phyloP scores from a whole-genome alignment of 129 eudicot species.

The Centella asiatica region DNA sequence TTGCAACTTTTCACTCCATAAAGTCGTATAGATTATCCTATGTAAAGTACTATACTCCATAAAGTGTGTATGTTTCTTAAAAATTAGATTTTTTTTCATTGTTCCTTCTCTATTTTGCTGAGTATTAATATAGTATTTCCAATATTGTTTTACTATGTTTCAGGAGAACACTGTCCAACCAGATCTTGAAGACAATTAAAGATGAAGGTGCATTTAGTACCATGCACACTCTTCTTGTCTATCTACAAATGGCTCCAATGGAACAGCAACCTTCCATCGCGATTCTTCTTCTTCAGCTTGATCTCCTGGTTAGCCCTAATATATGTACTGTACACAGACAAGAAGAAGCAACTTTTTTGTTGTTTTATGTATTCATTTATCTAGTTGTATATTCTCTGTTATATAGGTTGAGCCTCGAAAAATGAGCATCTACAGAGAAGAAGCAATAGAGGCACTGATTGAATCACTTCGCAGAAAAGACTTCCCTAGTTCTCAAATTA shows the following conservation, averaged over 20 bases:
- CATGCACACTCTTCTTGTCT: slow-evolving; percentile 79
- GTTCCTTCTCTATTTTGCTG: not conserved
- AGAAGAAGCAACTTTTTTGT: not conserved
- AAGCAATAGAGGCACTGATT: slow-evolving; percentile 60
- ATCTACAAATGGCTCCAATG: slow-evolving; percentile 83
- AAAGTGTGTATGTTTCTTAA: not conserved
- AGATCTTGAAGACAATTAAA: slow-evolving; percentile 57
- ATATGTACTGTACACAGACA: not conserved
- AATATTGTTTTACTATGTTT: not conserved
- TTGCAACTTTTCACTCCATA: not conserved
- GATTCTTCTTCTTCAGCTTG: slow-evolving; percentile 77
- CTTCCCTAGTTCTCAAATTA: slow-evolving; percentile 61
- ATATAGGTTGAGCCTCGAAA: slow-evolving; percentile 62
- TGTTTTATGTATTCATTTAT: too few species aligned
- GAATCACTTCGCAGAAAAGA: slow-evolving; percentile 62
- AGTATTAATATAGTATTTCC: slow-evolving; percentile 3
- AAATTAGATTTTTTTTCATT: not conserved
- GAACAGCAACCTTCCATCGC: slow-evolving; percentile 75
- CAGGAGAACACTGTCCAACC: slow-evolving; percentile 66
- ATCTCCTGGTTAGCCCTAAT: slow-evolving; percentile 58
- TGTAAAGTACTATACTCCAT: not conserved
- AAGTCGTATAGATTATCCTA: not conserved
- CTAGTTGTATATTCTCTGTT: not conserved
- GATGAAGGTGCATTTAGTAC: slow-evolving; percentile 83
- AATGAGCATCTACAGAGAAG: slow-evolving; percentile 92